Base-by-base conservation (phyloP, 805 yeast genomes). In the Wickerhamiella azyma region DNA sequence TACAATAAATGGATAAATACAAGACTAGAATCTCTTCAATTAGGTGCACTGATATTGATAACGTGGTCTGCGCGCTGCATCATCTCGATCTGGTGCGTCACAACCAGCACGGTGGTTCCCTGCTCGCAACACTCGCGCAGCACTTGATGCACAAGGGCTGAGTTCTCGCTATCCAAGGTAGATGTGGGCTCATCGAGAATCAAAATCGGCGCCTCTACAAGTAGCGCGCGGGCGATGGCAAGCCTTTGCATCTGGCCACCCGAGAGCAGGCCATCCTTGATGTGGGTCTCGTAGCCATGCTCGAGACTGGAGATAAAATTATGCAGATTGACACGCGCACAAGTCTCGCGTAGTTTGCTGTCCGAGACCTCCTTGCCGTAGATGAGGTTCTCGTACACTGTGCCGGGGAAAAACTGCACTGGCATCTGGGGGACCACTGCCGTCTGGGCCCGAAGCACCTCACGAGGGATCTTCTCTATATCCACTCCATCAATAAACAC, bases 221-320 rank as follows among this genome's bases (percentile, higher is more conserved):
- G 48, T 3, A 92, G 51, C 0, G 94, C 92, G 43, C 97, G 69
- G 0, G 89, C 94, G 43, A 92, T 76, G 0, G 92, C 79, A 1
- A 92, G 59, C 47, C 96, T 65, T 59, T 92, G 97, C 8, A 81
- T 69, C 60, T 92, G 97, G 2, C 98, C 98, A 24, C 94, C 94
- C 1, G 96, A 86, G 1, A 89, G 61, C 37, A 75, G 53, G 11
- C 66, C 61, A 9, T 63, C 56, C 2, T 68, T 81, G 19, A 89
- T 64, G 11, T 62, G 56, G 0, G 95, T 74, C 35, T 76, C 67
- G 17, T 85, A 57, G 0, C 81, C 81, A 1, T 71, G 65, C 0
- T 82, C 77, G 9, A 84, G 65, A 2, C 16, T 29, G 0, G 70
- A 56, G 1, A 60, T 44, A 5, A 84, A 71, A 52, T 81, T 79